Evolutionary conservation across 2,329 filamentous ascomycete genomes (phyloP), one percentile per base, ranked within the genome.

Genomic region (Pseudonectria buxi): DNA sequence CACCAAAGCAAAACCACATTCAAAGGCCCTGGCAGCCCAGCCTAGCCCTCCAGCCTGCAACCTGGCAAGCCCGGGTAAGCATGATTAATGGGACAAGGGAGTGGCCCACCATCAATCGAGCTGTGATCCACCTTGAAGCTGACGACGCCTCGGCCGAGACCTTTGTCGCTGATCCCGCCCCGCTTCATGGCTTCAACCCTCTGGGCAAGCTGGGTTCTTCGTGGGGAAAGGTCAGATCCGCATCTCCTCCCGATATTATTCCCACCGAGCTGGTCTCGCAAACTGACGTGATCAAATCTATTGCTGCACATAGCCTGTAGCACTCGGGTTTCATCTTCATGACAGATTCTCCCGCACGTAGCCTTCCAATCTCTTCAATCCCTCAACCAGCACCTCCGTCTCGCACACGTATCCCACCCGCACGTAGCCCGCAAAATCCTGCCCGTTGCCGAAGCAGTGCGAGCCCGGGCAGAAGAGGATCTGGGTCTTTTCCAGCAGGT

Each of bases 391-490:
- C n/a, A 85, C 70, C 11, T 78, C 69, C 1, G 83, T 88, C 47
- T 81, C 71, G 50, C 77, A 81, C 1, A 81, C 84, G 59, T 83
- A 92, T 1, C 86, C 86, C 43, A 94, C 72, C 40, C 87, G 70
- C 14, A 94, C 80, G 58, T 77, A 89, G 3, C 86, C 86, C 46
- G 72, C 69, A 51, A 85, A 89, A 30, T 86, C 79, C 26, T 69
- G 54, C 10, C 65, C 67, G 4, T 67, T 58, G 0, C 86, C 87
- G 57, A 94, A 94, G 48, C 81, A 86, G 28, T 68, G 70, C 30
- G 76, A 77, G 0, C 83, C 87, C 0, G 87, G 86, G 9, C 86
- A 66, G 40, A 92, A 68, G 67, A 92, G 69, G 6, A 88, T 82
- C 13, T 83, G 83, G 0, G 73, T 81, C 59, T 79, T 74, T 33